Conservation (phyloP, 345 rosid genomes). For the Camelina sativa region DNA sequence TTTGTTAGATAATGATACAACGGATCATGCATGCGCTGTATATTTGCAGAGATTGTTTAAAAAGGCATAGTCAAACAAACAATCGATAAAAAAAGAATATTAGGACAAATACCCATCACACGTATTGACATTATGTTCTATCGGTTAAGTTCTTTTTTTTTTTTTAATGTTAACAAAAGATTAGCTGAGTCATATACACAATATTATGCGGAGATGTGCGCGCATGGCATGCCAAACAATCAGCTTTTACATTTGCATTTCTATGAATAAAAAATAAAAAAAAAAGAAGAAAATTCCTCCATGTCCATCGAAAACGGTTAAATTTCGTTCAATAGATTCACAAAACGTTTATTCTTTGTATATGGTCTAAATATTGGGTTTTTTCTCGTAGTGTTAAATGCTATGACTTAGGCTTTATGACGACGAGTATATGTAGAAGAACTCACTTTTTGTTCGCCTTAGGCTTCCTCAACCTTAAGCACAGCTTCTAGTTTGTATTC, state of each 20-base stretch:
- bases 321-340: conserved; percentile 30
- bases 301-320: not conserved
- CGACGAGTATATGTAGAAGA: not conserved
- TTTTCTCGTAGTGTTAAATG: not conserved
- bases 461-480: not conserved
- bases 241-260: too few species aligned
- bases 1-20: conserved; percentile 39
- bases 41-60: conserved; percentile 27
- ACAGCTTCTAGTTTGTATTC: not conserved
- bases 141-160: not conserved
- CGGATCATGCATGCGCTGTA: conserved; percentile 27
- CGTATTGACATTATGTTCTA: conserved; percentile 40
- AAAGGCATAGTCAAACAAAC: conserved; percentile 37
- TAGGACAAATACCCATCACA: conserved; percentile 42
- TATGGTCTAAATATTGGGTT: not conserved
- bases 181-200: too few species aligned
- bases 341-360: conserved; percentile 19
- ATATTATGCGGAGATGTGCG: too few species aligned
- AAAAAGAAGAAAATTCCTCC: too few species aligned
- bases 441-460: not conserved
- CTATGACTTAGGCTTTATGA: not conserved
- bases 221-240: too few species aligned
- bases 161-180: too few species aligned
- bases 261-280: too few species aligned
- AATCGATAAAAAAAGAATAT: conserved; percentile 26